phyloP scores from a whole-genome alignment of 2,329 filamentous ascomycete genomes.

The Bipolaris victoriae region DNA sequence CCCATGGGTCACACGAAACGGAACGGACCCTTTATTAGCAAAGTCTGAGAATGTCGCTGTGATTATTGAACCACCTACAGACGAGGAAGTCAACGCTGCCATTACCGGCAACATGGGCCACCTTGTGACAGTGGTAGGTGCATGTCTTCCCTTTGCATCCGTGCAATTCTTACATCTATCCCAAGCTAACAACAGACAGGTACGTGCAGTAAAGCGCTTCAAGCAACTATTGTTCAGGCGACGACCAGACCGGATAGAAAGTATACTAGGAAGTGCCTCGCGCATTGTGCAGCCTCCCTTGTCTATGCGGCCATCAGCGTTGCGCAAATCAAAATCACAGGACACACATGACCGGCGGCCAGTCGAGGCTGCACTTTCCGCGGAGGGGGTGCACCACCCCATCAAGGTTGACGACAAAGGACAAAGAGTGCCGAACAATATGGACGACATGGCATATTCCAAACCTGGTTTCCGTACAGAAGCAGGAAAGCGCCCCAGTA shows the following conservation, averaged over 20 bases:
- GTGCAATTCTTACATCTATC: background rate
- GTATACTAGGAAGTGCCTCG: slow-evolving; percentile 64
- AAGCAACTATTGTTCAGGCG: slow-evolving; percentile 72
- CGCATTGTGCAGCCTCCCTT: slow-evolving; percentile 65
- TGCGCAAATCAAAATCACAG: slow-evolving; percentile 57
- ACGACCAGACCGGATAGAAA: slow-evolving; percentile 61
- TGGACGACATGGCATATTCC: slow-evolving; percentile 30
- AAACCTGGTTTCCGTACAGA: slow-evolving; percentile 26
- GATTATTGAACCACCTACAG: slow-evolving; percentile 81
- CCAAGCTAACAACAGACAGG: slow-evolving; percentile 54
- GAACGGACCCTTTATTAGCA: slow-evolving; percentile 77
- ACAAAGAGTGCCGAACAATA: slow-evolving; percentile 25
- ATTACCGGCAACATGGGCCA: slow-evolving; percentile 90
- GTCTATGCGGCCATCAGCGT: slow-evolving; percentile 54
- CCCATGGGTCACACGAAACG: slow-evolving; percentile 87
- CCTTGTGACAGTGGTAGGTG: slow-evolving; percentile 76
- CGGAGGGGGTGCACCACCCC: slow-evolving; percentile 61
- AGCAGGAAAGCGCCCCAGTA: slow-evolving; percentile 9
- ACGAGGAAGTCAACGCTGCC: slow-evolving; percentile 86
- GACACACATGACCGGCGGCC: slow-evolving; percentile 59
- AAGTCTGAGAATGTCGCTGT: slow-evolving; percentile 85
- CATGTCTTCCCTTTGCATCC: slow-evolving; percentile 1
- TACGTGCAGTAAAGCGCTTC: slow-evolving; percentile 91
- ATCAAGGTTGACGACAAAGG: slow-evolving; percentile 46
- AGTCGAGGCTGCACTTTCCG: slow-evolving; percentile 57